phyloP scores from a whole-genome alignment of 2,329 filamentous ascomycete genomes.

The Calonectria ilicicola region DNA sequence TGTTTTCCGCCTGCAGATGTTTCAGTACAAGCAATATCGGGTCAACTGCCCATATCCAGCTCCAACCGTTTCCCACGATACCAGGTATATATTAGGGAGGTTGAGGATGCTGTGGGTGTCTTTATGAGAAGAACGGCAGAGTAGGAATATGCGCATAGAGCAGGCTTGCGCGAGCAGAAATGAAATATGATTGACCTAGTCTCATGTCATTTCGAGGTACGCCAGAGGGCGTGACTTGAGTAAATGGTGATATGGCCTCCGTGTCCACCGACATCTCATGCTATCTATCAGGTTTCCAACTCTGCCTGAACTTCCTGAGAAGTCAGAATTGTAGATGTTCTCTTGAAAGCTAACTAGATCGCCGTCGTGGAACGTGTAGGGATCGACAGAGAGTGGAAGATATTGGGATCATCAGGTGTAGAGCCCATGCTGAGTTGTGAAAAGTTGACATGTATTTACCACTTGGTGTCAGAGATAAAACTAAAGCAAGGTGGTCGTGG shows the following conservation, averaged over 20 bases:
- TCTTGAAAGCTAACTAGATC: not conserved
- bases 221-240: not conserved
- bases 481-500: not conserved
- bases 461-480: not conserved
- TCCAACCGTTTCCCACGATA: not conserved
- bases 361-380: not conserved
- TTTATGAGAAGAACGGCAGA: not conserved
- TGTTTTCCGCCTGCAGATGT: not conserved
- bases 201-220: conserved; percentile 2
- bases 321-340: not conserved
- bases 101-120: not conserved
- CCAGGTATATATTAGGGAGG: not conserved
- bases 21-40: not conserved
- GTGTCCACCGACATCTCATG: not conserved
- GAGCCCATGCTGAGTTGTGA: not conserved
- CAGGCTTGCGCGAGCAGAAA: not conserved
- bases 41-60: not conserved
- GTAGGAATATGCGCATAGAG: not conserved
- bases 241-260: not conserved
- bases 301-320: not conserved
- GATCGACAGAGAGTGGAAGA: not conserved
- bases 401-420: too few species aligned
- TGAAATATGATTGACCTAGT: conserved; percentile 8
- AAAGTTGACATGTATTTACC: not conserved
- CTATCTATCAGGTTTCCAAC: not conserved